These are phyloP conservation scores for Mercurialis annua DNA, from an alignment of 345 rosid species.

Conservation along the genomic window DNA sequence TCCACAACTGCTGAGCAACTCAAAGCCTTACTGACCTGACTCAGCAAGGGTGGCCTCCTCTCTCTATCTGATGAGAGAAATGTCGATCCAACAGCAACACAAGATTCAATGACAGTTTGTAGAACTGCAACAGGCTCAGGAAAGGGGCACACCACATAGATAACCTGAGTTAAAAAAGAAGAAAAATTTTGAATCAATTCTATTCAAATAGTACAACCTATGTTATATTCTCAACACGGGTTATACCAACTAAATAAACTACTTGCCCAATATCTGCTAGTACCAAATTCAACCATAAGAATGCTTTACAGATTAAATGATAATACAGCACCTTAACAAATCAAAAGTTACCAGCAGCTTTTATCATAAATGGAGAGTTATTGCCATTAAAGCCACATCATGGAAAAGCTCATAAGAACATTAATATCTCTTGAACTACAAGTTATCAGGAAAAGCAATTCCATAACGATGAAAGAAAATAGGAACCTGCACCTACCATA, in stretches of 20 bases:
- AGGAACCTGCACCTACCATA: conserved; percentile 45
- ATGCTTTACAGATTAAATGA: background rate
- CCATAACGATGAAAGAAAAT: background rate
- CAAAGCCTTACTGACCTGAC: conserved; percentile 88
- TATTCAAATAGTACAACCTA: background rate
- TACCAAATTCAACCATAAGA: background rate
- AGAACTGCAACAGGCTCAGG: conserved; percentile 93
- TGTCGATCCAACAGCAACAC: conserved; percentile 79
- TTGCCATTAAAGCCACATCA: conserved; percentile 3
- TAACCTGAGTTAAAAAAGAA: conserved; percentile 47
- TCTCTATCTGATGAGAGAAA: conserved; percentile 64
- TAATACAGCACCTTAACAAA: background rate
- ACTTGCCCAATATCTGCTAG: too few species aligned
- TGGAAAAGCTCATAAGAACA: background rate
- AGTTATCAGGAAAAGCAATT: background rate
- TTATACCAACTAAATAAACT: too few species aligned
- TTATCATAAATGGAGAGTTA: conserved; percentile 3
- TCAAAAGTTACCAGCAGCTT: conserved; percentile 3
- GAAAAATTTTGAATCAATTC: background rate
- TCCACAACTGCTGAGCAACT: conserved; percentile 80
- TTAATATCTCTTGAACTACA: background rate
- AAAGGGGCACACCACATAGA: conserved; percentile 98
- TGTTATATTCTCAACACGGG: background rate
- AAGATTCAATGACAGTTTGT: conserved; percentile 80
- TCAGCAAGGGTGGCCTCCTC: conserved; percentile 56